phyloP scores from a whole-genome alignment of 2,329 filamentous ascomycete genomes.

The Sclerotinia nivalis region DNA sequence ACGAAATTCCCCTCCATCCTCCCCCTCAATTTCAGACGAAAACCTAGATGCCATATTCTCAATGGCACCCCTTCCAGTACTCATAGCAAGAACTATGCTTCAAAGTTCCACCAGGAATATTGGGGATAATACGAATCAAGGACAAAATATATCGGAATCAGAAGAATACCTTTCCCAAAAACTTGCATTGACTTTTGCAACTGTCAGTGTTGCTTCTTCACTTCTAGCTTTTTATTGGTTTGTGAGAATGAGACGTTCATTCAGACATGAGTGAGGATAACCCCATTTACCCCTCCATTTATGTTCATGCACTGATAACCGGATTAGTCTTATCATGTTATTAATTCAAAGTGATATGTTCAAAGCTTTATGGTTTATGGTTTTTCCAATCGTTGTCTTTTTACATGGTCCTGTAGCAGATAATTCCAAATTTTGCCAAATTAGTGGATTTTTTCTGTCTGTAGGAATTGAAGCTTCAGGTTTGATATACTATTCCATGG shows the following conservation, averaged over 20 bases:
- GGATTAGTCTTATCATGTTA: conserved; percentile 67
- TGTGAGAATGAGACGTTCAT: conserved; percentile 69
- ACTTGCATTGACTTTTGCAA: conserved; percentile 44
- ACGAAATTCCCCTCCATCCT: conserved; percentile 4
- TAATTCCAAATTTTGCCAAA: conserved; percentile 61
- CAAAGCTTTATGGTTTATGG: conserved; percentile 67
- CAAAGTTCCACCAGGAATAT: conserved; percentile 19
- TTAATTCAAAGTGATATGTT: conserved; percentile 72
- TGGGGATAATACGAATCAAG: conserved; percentile 26
- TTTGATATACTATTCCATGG: conserved; percentile 36
- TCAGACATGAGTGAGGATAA: conserved; percentile 68
- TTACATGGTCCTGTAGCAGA: conserved; percentile 52
- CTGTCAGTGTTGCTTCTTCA: conserved; percentile 58
- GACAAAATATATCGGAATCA: conserved; percentile 23
- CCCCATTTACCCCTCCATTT: conserved; percentile 1
- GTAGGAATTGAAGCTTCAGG: conserved; percentile 66
- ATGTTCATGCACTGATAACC: conserved; percentile 19
- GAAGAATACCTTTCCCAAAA: conserved; percentile 37
- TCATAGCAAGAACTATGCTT: conserved; percentile 26
- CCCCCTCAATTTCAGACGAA: conserved; percentile 7
- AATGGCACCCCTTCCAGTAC: conserved; percentile 35
- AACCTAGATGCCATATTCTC: conserved; percentile 3
- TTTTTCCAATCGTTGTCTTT: conserved; percentile 63
- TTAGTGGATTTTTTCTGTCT: conserved; percentile 66
- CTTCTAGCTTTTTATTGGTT: conserved; percentile 70